phyloP scores from a whole-genome alignment of 176 grass and related monocot species.

The Triticum monococcum region DNA sequence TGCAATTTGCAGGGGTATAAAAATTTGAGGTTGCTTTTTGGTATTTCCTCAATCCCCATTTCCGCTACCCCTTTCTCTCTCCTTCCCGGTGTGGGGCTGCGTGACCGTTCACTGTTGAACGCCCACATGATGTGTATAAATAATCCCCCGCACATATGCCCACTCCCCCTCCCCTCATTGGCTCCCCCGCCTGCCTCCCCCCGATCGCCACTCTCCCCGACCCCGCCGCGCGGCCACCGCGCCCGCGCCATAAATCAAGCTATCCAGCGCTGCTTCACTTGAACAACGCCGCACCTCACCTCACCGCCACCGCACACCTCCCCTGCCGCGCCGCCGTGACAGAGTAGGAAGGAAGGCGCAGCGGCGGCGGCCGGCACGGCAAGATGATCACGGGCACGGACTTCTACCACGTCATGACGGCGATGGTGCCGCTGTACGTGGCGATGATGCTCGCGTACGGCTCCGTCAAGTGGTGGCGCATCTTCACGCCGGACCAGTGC shows the following conservation, averaged over 20 bases:
- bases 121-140: conserved; percentile 69
- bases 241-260: conserved; percentile 1
- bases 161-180: conserved; percentile 14
- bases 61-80: background rate
- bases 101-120: conserved; percentile 23
- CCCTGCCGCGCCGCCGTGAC: background rate
- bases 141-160: conserved; percentile 59
- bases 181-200: conserved; percentile 28
- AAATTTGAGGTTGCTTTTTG: background rate
- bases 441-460: conserved; percentile 99
- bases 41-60: background rate
- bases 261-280: background rate
- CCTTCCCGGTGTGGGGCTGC: background rate
- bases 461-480: conserved; percentile 96
- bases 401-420: conserved; percentile 99
- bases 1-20: too few relatives aligned
- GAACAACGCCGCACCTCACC: background rate
- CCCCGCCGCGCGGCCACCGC: background rate
- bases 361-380: background rate
- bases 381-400: conserved; percentile 80
- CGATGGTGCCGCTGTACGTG: conserved; percentile 97
- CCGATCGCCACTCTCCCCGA: background rate
- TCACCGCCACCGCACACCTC: background rate
- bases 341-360: background rate
- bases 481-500: conserved; percentile 98